A percentile compares a stretch with the other conserved stretches of the same genome.
These are phyloP conservation scores for Zygosaccharomyces siamensis DNA, from an alignment of 805 yeast genomes.

Conservation along the genomic window DNA sequence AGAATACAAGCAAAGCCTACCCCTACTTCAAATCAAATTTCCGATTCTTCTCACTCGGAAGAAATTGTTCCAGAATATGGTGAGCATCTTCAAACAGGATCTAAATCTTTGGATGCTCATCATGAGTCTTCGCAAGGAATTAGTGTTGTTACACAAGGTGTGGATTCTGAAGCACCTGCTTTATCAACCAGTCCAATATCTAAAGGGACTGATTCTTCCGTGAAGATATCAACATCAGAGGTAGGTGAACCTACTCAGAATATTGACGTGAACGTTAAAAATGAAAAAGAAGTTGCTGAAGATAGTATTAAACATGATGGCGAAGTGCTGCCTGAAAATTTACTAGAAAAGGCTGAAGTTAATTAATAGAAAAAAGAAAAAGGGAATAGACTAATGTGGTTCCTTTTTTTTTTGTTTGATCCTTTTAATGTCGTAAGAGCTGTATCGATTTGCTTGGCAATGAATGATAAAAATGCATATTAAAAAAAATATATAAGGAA, in stretches of 20 bases:
- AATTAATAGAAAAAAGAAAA: too few species aligned
- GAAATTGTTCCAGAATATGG: slow-evolving; percentile 7
- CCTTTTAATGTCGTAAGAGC: neutral
- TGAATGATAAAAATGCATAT: too few species aligned
- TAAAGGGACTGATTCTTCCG: neutral
- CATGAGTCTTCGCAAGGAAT: neutral
- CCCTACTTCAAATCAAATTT: slow-evolving; percentile 8
- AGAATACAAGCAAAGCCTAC: slow-evolving; percentile 1
- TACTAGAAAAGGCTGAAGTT: neutral
- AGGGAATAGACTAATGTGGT: too few species aligned
- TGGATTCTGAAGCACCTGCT: neutral
- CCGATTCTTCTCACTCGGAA: slow-evolving; percentile 2
- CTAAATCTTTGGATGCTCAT: neutral
- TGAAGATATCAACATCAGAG: neutral
- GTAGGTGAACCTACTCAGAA: neutral
- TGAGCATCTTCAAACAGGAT: slow-evolving; percentile 9
- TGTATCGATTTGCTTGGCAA: too few species aligned
- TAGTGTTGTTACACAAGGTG: too few species aligned
- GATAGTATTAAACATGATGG: neutral
- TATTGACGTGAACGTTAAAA: neutral
- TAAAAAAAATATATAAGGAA: too few species aligned
- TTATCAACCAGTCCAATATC: neutral
- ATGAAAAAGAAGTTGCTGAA: neutral
- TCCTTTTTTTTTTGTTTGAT: neutral
- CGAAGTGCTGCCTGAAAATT: neutral